Conservation (phyloP, 257 asterid species). For the Nicotiana attenuata region DNA sequence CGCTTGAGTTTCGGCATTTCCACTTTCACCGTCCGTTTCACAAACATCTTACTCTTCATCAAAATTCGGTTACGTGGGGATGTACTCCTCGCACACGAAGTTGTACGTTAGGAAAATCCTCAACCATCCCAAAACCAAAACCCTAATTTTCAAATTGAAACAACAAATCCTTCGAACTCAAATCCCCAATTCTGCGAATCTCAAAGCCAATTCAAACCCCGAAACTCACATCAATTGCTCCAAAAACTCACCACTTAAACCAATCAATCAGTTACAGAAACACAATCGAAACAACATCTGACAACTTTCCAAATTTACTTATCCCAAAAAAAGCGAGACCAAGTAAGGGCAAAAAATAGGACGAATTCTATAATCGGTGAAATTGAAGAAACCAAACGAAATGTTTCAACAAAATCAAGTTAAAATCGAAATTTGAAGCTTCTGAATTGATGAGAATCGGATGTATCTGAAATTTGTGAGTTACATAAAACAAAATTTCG, state of each 20-base stretch:
- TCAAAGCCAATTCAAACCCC: neutral
- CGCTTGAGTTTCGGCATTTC: conserved; percentile 79
- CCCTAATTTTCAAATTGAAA: conserved; percentile 5
- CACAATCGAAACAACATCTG: conserved; percentile 9
- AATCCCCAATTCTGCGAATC: conserved; percentile 10
- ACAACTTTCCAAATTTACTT: neutral
- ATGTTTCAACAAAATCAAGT: neutral
- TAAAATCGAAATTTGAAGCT: neutral
- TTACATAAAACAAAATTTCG: neutral
- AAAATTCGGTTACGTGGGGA: neutral
- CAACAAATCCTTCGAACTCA: conserved; percentile 4
- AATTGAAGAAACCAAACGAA: neutral
- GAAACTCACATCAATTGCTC: conserved; percentile 3
- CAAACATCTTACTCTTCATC: conserved; percentile 27
- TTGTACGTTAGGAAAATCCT: conserved; percentile 7
- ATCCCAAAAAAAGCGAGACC: neutral
- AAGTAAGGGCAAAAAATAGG: neutral
- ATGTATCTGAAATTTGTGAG: neutral
- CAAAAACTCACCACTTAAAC: conserved; percentile 24
- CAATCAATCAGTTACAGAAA: conserved; percentile 14
- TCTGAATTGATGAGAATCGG: neutral
- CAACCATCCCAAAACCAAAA: neutral
- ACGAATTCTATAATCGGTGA: neutral
- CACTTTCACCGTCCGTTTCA: conserved; percentile 20
- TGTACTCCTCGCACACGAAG: conserved; percentile 15